Evolutionary conservation across 768 basidiomycete species (phyloP), one percentile per base, ranked within the genome.

Genomic region (Cystofilobasidium capitatum): DNA sequence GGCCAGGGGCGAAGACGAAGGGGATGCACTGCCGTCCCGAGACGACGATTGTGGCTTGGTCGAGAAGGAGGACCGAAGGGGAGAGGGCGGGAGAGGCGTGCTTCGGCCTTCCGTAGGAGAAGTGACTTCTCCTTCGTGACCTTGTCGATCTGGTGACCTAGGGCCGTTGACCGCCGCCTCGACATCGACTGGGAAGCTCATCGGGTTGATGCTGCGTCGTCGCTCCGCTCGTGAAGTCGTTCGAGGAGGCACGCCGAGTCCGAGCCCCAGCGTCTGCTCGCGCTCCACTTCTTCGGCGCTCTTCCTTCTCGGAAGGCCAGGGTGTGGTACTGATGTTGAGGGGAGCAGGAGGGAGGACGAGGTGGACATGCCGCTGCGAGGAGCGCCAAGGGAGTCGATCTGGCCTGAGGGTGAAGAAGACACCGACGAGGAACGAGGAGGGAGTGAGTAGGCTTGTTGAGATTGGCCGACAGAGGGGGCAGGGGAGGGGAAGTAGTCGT

Each of bases 141-240:
- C 13, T n/a, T 22, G 44, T 16, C 36, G 63, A 51, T 54, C 39
- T 13, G 37, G 37, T 40, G 40, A 61, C 7, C 59, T 3, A 26
- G 29, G 59, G 29, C 29, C 59, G 37, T 29, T 61, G 37, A 42
- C 59, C n/a, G 62, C 45, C 1, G 62, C 31, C 24, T 42, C 31
- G 24, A 55, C 31, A 16, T 64, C 63, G 4, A 61, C 59, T 20
- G 47, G 63, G 33, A 37, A 55, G 37, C 36, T 58, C 55, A 44
- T 55, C 10, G 85, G 84, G 65, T 83, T 84, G 69, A 85, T 84
- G 5, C 84, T 84, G 26, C 81, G 77, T 16, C 84, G 77, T 54
- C 79, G 81, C 31, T 81, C 82, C 0, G 79, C 76, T 40, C 81
- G 79, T 7, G 76, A 75, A 0, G 77, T 77, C 64, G 69, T 75